Percentiles rank a stretch among this genome's conserved stretches.
Evolutionary conservation across 192 early-diverging fungal genomes (phyloP).

Genomic region (Dimargaris cristalligena): DNA sequence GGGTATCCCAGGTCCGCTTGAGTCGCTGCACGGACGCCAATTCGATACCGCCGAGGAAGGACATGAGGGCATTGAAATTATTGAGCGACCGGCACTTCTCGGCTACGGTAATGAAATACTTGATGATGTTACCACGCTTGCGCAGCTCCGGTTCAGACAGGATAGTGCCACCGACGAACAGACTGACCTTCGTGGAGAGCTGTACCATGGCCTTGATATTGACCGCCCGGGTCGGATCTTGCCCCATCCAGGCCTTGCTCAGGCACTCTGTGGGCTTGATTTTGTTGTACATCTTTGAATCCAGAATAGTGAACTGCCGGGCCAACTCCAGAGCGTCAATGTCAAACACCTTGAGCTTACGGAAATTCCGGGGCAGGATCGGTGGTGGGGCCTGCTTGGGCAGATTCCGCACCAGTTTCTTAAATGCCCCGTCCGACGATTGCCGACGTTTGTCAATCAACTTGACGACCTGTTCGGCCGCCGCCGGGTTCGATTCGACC

Average conservation of each 20-base stretch:
- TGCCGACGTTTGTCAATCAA: constrained; percentile 59
- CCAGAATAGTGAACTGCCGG: constrained; percentile 88
- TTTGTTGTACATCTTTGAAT: constrained; percentile 60
- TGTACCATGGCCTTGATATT: constrained; percentile 82
- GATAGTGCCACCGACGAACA: constrained; percentile 77
- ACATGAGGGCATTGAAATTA: constrained; percentile 89
- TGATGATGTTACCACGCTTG: constrained; percentile 55
- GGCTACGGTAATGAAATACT: constrained; percentile 72
- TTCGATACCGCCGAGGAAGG: constrained; percentile 78
- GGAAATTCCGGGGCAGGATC: constrained; percentile 64
- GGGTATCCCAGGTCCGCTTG: constrained; percentile 77
- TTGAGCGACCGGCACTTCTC: constrained; percentile 69
- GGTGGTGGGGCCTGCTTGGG: constrained; percentile 50
- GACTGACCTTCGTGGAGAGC: constrained; percentile 67
- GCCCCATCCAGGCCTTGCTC: constrained; percentile 77
- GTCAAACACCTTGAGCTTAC: constrained; percentile 66
- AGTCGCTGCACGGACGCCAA: constrained; percentile 77
- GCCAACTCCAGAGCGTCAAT: constrained; percentile 85
- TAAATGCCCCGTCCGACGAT: constrained; percentile 36
- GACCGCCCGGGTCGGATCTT: constrained; percentile 42
- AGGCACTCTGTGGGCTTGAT: constrained; percentile 82
- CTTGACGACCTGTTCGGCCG: constrained; percentile 52
- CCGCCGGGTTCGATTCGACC: constrained; percentile 48
- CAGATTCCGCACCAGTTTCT: constrained; percentile 43
- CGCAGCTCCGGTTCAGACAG: constrained; percentile 65